Evolutionary conservation across 2,329 filamentous ascomycete species (phyloP).

Genomic region (Aspergillus ibericus): DNA sequence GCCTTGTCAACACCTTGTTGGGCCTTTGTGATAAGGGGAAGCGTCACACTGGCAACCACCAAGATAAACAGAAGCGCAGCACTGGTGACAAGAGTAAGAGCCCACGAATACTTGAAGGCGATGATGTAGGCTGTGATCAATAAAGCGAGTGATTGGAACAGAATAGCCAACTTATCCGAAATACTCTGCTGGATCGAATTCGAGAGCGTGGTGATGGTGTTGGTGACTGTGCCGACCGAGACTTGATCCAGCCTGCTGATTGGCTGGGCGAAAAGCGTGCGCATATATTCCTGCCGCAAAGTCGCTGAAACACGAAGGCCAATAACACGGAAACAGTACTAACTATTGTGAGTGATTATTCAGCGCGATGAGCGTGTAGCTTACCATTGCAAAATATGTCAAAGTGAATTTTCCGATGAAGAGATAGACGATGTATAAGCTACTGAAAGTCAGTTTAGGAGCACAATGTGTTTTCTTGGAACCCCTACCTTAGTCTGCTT

Average conservation of each 20-base stretch:
- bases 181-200: conserved; percentile 57
- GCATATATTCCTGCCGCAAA: conserved; percentile 52
- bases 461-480: no score
- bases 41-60: conserved; percentile 30
- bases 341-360: neutral
- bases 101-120: conserved; percentile 54
- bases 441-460: conserved; percentile 20
- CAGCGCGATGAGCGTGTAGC: neutral
- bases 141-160: conserved; percentile 45
- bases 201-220: conserved; percentile 53
- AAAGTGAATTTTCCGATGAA: conserved; percentile 57
- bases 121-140: conserved; percentile 51
- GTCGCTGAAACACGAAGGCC: conserved; percentile 53
- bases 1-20: conserved; percentile 40
- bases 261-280: conserved; percentile 51
- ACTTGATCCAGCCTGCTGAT: conserved; percentile 52
- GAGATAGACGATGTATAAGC: conserved; percentile 59
- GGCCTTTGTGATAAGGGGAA: conserved; percentile 35
- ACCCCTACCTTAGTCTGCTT: conserved; percentile 35
- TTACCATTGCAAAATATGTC: conserved; percentile 56
- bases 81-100: conserved; percentile 53
- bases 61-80: conserved; percentile 48
- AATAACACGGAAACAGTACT: conserved; percentile 50
- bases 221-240: conserved; percentile 52
- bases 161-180: conserved; percentile 52